A percentile compares a stretch with the other conserved stretches of the same genome.
Evolutionary conservation across 139 green algal genomes (phyloP).

Genomic region (Eudorina sp.): DNA sequence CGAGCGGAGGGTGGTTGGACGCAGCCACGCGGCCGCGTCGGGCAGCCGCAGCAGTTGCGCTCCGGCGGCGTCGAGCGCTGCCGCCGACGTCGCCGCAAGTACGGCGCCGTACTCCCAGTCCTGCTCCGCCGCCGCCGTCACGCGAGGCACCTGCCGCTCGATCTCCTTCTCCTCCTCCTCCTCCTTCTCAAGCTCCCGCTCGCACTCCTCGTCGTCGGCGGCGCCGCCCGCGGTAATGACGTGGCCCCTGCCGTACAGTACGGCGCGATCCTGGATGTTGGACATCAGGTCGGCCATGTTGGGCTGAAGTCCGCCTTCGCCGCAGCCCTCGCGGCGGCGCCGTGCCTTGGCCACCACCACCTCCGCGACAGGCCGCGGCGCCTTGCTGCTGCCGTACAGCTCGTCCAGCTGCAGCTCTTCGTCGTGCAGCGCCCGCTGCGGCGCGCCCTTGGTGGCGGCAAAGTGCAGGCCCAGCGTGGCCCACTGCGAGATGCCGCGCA

Average conservation of each 20-base stretch:
- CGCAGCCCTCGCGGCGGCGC: neutral
- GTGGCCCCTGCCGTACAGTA: neutral
- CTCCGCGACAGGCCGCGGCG: neutral
- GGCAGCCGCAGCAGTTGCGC: neutral
- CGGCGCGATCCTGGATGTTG: neutral
- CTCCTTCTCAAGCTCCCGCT: conserved; percentile 66
- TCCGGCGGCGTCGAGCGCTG: neutral
- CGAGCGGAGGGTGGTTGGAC: neutral
- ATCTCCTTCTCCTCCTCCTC: conserved; percentile 69
- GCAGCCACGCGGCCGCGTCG: neutral
- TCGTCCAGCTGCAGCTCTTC: conserved; percentile 54
- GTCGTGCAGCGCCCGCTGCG: conserved; percentile 41
- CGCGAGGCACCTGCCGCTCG: conserved; percentile 50
- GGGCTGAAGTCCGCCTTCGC: neutral
- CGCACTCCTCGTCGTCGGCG: conserved; percentile 64
- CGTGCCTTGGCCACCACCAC: neutral
- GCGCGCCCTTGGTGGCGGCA: conserved; percentile 27
- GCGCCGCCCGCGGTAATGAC: neutral
- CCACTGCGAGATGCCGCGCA: conserved; percentile 46
- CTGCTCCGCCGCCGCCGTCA: neutral
- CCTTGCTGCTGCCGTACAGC: conserved; percentile 39
- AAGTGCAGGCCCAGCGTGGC: conserved; percentile 61
- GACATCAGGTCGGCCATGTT: neutral
- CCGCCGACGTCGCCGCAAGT: neutral
- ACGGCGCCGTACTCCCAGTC: conserved; percentile 54